Evolutionary conservation across 805 yeast species (phyloP).

Genomic region (Cyberlindnera xylosilytica): DNA sequence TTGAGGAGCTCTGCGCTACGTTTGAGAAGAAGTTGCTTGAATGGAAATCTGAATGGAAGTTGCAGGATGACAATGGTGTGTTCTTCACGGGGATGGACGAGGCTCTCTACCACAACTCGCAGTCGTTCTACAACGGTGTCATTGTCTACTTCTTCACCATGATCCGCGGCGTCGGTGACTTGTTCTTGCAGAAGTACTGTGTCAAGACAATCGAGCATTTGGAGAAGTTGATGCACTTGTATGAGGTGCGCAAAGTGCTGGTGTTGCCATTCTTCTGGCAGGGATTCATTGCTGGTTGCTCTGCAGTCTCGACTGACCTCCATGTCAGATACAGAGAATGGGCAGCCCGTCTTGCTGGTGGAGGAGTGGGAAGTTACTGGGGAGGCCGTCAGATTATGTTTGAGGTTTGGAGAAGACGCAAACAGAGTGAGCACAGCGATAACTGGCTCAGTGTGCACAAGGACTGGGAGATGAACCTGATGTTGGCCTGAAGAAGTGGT

Average conservation of each 20-base stretch:
- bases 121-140: slow-evolving; percentile 73
- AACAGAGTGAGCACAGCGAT: slow-evolving; percentile 52
- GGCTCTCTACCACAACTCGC: slow-evolving; percentile 74
- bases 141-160: slow-evolving; percentile 68
- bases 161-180: slow-evolving; percentile 52
- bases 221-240: slow-evolving; percentile 56
- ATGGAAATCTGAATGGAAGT: slow-evolving; percentile 79
- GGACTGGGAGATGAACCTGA: slow-evolving; percentile 84
- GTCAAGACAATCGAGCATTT: slow-evolving; percentile 59
- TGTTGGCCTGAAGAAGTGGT: slow-evolving; percentile 39
- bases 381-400: slow-evolving; percentile 81
- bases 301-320: slow-evolving; percentile 53
- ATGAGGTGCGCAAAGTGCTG: slow-evolving; percentile 46
- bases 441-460: slow-evolving; percentile 77
- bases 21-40: slow-evolving; percentile 49
- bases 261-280: slow-evolving; percentile 84
- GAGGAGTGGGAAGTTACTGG: slow-evolving; percentile 78
- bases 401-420: slow-evolving; percentile 80
- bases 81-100: slow-evolving; percentile 44
- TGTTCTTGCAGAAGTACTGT: slow-evolving; percentile 59
- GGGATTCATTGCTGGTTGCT: slow-evolving; percentile 86
- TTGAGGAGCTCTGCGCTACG: slow-evolving; percentile 22
- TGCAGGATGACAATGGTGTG: slow-evolving; percentile 34
- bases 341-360: slow-evolving; percentile 46
- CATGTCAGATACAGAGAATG: slow-evolving; percentile 70